phyloP scores from a whole-genome alignment of 1,139 yeast genomes.

The Saccharomyces hybrid region DNA sequence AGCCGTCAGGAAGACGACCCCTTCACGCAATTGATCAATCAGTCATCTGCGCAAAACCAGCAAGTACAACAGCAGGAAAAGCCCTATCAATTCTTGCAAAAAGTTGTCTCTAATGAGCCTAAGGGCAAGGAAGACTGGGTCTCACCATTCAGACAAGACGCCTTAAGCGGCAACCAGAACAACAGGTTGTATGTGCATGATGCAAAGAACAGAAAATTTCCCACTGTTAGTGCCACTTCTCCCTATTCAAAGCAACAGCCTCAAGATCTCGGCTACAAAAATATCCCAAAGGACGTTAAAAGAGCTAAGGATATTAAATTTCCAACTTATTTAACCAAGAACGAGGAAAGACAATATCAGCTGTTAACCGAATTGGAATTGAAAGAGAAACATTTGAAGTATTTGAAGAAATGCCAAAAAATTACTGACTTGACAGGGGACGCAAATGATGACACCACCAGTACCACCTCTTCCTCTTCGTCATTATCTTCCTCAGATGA shows the following conservation, averaged over 20 bases:
- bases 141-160: slow-evolving; percentile 17
- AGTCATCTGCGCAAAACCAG: slow-evolving; percentile 1
- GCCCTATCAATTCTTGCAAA: slow-evolving; percentile 1
- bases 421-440: slow-evolving; percentile 14
- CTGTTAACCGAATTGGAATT: slow-evolving; percentile 18
- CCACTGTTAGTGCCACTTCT: slow-evolving; percentile 25
- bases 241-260: slow-evolving; percentile 13
- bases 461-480: not conserved
- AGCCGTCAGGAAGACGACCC: slow-evolving; percentile 10
- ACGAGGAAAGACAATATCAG: slow-evolving; percentile 21
- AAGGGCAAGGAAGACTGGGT: slow-evolving; percentile 10
- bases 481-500: not conserved
- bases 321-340: slow-evolving; percentile 7
- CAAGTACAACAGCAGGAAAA: slow-evolving; percentile 4
- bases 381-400: slow-evolving; percentile 20
- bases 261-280: slow-evolving; percentile 22
- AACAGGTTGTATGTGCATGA: slow-evolving; percentile 13
- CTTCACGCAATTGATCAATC: slow-evolving; percentile 11
- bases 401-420: slow-evolving; percentile 20
- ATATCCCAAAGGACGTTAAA: slow-evolving; percentile 13
- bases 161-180: not conserved
- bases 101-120: slow-evolving; percentile 4
- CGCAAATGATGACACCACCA: not conserved
- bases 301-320: slow-evolving; percentile 25
- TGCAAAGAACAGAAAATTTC: slow-evolving; percentile 21